Base-by-base conservation (phyloP, 2,329 filamentous ascomycete genomes). In the Fusarium pseudograminearum region DNA sequence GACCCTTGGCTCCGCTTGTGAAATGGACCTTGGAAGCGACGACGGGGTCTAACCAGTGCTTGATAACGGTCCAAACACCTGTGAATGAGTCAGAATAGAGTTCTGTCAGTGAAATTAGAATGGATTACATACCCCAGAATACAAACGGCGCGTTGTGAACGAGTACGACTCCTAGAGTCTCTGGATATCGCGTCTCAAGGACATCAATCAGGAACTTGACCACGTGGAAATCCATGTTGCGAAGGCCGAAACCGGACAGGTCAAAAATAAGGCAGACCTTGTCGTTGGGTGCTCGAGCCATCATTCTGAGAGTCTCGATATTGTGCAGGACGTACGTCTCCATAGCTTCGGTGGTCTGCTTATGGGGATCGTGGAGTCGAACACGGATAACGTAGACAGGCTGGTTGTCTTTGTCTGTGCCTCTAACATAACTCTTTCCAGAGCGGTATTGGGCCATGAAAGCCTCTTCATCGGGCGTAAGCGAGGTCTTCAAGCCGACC, bases 171-270 rank as follows among this genome's bases (percentile, higher is more conserved):
- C 90, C 91, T 4, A 93, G 82, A 1, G 88, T 91, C 76, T 93
- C 91, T 3, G 91, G 91, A 73, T 93, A 93, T 74, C 93, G 91
- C 50, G 91, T 90, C 80, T 93, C 91, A 73, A 93, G 92, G 74
- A 90, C 91, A 72, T 92, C 91, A 79, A 93, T 91, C 82, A 93
- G 91, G 80, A 93, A 93, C 72, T 92, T 93, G 53, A 93, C 89
- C 0, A 91, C 90, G 0, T 88, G 85, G 76, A 93, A 93, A 78
- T 93, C 91, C 85, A 93, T 93, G 79, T 93, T 93, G 14, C 88
- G 85, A 76, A 93, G 82, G 16, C 86, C 86, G 76, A 93, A 93
- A 65, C 87, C 84, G 10, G 85, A 90, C 86, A 93, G 90, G 78
- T 93, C 91, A 75, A 93, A 93, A 54, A 93, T 79, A 60, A 93